Evolutionary conservation across 768 basidiomycete genomes (phyloP).

Genomic region (Candolleomyces aberdarensis): DNA sequence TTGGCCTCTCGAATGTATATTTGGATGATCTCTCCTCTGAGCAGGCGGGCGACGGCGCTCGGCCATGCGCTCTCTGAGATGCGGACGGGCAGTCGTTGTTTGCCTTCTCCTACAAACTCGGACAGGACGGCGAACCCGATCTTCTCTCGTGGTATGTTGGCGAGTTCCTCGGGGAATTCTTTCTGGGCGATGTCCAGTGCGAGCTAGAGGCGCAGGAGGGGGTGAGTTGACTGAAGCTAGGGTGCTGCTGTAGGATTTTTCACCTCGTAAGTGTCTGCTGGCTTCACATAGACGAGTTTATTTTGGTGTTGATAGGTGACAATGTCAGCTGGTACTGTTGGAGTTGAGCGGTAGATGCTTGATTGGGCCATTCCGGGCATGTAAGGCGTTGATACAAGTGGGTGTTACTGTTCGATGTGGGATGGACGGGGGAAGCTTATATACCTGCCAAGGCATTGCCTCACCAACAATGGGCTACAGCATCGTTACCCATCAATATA

Average conservation of each 20-base stretch:
- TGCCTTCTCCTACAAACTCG: constrained; percentile 27
- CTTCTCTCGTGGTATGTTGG: constrained; percentile 30
- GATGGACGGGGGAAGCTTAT: too few species aligned
- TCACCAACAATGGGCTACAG: too few species aligned
- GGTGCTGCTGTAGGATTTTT: constrained; percentile 6
- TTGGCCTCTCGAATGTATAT: constrained; percentile 32
- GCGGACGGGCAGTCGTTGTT: constrained; percentile 30
- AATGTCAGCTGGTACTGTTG: constrained; percentile 36
- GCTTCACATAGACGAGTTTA: constrained; percentile 50
- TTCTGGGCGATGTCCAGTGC: constrained; percentile 49
- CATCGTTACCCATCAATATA: too few species aligned
- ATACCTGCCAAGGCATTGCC: too few species aligned
- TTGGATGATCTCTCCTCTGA: constrained; percentile 48
- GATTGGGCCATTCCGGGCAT: not conserved
- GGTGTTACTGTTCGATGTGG: too few species aligned
- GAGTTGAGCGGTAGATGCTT: constrained; percentile 15
- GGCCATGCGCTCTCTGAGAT: constrained; percentile 55
- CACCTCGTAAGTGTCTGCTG: constrained; percentile 42
- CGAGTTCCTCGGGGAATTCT: constrained; percentile 45
- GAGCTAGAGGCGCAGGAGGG: constrained; percentile 27
- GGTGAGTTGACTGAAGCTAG: too few species aligned
- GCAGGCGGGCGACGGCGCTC: constrained; percentile 32
- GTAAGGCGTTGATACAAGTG: too few species aligned
- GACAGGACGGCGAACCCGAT: constrained; percentile 41
- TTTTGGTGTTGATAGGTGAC: constrained; percentile 46